phyloP scores from a whole-genome alignment of 768 basidiomycete genomes.

The Postia placenta region DNA sequence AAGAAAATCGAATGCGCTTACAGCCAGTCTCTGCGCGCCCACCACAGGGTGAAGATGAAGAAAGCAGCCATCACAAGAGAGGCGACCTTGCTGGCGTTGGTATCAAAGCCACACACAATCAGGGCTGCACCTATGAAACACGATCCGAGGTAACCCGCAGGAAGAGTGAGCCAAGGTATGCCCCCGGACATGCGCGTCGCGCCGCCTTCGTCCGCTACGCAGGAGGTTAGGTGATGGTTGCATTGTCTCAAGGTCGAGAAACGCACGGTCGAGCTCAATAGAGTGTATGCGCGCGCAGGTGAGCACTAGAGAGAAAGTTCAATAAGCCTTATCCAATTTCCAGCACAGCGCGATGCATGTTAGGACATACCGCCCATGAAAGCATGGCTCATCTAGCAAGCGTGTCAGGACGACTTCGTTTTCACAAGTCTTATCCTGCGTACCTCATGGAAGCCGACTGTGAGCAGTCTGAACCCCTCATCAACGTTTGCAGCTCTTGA shows the following conservation, averaged over 20 bases:
- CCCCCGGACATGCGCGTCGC: constrained; percentile 86
- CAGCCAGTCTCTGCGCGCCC: constrained; percentile 74
- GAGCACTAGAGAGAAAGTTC: constrained; percentile 33
- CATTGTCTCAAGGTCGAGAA: background rate
- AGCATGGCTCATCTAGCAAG: constrained; percentile 77
- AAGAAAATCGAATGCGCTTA: constrained; percentile 27
- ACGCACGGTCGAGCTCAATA: constrained; percentile 80
- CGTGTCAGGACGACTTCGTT: background rate
- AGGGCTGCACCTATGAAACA: constrained; percentile 82
- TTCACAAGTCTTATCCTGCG: constrained; percentile 2
- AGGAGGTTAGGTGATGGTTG: background rate
- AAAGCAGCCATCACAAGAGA: constrained; percentile 75
- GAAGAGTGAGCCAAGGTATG: constrained; percentile 72
- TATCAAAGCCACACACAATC: constrained; percentile 86
- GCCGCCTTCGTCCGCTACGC: constrained; percentile 80
- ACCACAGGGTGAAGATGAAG: constrained; percentile 86
- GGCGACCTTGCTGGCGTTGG: constrained; percentile 83
- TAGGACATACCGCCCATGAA: constrained; percentile 43
- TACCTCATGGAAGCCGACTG: constrained; percentile 88
- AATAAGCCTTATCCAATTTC: too few relatives aligned
- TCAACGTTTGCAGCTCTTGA: background rate
- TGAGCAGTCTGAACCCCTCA: constrained; percentile 49
- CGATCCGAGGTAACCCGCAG: constrained; percentile 83
- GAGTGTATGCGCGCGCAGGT: constrained; percentile 86
- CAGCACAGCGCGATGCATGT: too few relatives aligned